Conservation (phyloP, 176 grass and related monocot species). For the Cenchrus fungigraminus region DNA sequence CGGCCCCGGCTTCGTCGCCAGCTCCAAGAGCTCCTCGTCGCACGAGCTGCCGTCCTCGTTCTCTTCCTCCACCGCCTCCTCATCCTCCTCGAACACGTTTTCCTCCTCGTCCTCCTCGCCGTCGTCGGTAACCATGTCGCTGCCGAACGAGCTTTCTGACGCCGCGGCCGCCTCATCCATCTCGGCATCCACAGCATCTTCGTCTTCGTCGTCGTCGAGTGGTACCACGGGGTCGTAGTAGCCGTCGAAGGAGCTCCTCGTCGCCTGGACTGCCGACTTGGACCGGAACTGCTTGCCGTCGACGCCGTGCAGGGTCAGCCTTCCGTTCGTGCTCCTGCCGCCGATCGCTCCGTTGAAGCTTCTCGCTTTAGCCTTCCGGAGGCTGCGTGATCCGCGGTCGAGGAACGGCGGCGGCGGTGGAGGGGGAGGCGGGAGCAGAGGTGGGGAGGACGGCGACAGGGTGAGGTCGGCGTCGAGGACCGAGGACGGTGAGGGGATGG, state of each 20-base stretch:
- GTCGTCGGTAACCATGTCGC: constrained; percentile 47
- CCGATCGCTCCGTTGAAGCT: constrained; percentile 34
- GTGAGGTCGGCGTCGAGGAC: constrained; percentile 51
- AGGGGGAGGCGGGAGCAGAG: constrained; percentile 12
- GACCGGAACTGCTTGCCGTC: constrained; percentile 34
- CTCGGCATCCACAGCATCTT: not conserved
- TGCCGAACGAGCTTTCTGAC: constrained; percentile 47
- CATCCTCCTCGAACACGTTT: constrained; percentile 4
- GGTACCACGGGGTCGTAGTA: constrained; percentile 18
- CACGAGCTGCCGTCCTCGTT: constrained; percentile 35
- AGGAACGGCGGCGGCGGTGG: constrained; percentile 33
- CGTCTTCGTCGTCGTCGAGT: not conserved
- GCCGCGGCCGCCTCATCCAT: constrained; percentile 14
- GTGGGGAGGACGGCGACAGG: constrained; percentile 36
- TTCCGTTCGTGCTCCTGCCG: not conserved
- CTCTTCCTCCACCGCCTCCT: not conserved
- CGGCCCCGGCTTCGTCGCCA: constrained; percentile 34
- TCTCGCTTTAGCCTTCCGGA: constrained; percentile 40
- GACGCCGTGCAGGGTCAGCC: not conserved
- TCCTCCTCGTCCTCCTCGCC: constrained; percentile 15
- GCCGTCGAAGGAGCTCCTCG: constrained; percentile 14
- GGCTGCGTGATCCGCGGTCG: not conserved
- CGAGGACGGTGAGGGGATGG: constrained; percentile 51
- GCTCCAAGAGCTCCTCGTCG: constrained; percentile 62
- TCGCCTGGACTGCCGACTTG: constrained; percentile 31